Conservation (phyloP, 139 green algal genomes). For the Picochlorum sp. region DNA sequence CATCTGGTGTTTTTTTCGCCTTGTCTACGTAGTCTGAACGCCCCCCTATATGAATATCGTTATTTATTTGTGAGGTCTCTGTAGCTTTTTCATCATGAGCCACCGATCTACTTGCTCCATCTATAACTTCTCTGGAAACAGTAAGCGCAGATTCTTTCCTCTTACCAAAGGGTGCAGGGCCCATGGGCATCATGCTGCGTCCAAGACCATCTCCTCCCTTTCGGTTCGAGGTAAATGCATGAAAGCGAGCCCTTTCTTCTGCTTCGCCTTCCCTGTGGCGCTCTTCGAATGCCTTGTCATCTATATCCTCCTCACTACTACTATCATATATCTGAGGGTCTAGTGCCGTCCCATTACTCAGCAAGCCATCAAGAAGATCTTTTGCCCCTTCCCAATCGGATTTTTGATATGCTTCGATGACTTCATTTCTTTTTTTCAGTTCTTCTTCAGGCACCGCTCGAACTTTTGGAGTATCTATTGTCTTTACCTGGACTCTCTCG, state of each 20-base stretch:
- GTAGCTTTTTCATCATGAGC: too few relatives aligned
- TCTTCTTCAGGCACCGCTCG: conserved; percentile 4
- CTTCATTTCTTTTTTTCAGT: conserved; percentile 12
- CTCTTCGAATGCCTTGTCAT: conserved; percentile 16
- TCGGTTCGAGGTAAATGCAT: not conserved
- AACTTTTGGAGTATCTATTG: conserved; percentile 26
- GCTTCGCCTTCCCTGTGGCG: conserved; percentile 6
- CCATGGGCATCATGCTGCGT: not conserved
- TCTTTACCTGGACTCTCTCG: conserved; percentile 26
- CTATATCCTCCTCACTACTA: conserved; percentile 15
- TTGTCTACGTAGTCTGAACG: too few relatives aligned
- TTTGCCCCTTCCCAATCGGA: too few relatives aligned
- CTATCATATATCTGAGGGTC: too few relatives aligned
- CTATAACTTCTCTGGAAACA: too few relatives aligned
- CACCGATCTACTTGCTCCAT: too few relatives aligned
- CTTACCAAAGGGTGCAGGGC: not conserved
- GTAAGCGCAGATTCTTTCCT: not conserved
- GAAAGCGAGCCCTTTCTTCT: not conserved
- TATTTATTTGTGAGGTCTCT: too few relatives aligned
- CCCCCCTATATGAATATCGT: too few relatives aligned
- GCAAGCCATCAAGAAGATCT: too few relatives aligned
- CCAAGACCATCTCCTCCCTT: not conserved
- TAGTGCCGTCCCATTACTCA: too few relatives aligned
- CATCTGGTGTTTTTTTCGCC: not conserved
- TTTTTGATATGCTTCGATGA: conserved; percentile 2